These are phyloP conservation scores for Amorphotheca resinae DNA, from an alignment of 495 filamentous ascomycete species.

Conservation along the genomic window DNA sequence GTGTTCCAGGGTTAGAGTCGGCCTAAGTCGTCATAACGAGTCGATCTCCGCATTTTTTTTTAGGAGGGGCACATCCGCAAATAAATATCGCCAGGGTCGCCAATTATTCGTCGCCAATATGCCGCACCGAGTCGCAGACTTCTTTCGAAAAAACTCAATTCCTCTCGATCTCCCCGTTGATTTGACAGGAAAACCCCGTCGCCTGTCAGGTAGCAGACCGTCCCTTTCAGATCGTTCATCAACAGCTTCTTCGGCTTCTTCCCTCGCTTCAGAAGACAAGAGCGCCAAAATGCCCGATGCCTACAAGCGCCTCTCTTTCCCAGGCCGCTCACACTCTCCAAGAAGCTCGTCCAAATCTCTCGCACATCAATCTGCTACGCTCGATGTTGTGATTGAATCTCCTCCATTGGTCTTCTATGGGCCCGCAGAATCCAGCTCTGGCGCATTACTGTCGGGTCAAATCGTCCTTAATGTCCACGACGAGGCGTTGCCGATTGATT, in stretches of 20 bases:
- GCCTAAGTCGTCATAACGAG: too few species aligned
- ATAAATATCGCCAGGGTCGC: too few species aligned
- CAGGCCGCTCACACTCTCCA: constrained; percentile 27
- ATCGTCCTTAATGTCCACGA: constrained; percentile 60
- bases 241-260: constrained; percentile 18
- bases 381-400: constrained; percentile 76
- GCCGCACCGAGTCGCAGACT: constrained; percentile 38
- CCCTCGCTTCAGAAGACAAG: constrained; percentile 10
- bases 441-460: constrained; percentile 79
- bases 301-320: constrained; percentile 34
- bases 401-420: constrained; percentile 82
- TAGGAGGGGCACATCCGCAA: too few species aligned
- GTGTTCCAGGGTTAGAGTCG: too few species aligned
- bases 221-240: constrained; percentile 15
- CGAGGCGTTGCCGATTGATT: constrained; percentile 49
- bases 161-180: constrained; percentile 19
- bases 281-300: constrained; percentile 25
- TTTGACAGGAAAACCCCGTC: constrained; percentile 16
- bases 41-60: too few species aligned
- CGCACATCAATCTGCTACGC: constrained; percentile 32
- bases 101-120: too few species aligned
- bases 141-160: constrained; percentile 32
- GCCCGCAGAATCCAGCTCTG: constrained; percentile 57
- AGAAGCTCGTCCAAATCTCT: constrained; percentile 27
- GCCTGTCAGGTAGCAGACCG: constrained; percentile 9